phyloP scores from a whole-genome alignment of 108 stramenopile species.

The Cyclotella choctawhatcheeana region DNA sequence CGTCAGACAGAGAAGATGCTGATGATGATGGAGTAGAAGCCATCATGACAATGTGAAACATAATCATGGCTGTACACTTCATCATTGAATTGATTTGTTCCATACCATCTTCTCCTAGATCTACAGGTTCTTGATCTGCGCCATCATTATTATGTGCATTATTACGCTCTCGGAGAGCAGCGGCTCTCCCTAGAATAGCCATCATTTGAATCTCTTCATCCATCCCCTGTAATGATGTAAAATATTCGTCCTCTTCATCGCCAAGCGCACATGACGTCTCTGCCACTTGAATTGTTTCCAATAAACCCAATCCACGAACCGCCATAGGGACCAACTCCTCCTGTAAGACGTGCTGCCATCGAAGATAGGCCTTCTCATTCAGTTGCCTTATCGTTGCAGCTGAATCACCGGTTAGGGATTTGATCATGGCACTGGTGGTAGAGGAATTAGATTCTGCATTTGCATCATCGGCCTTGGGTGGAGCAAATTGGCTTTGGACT shows the following conservation, averaged over 20 bases:
- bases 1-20: neutral
- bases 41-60: slow-evolving; percentile 51
- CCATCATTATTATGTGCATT: neutral
- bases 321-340: slow-evolving; percentile 42
- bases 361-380: slow-evolving; percentile 40
- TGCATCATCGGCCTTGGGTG: neutral
- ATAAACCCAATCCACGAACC: slow-evolving; percentile 36
- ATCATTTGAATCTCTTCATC: slow-evolving; percentile 55
- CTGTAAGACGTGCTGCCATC: slow-evolving; percentile 48
- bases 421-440: too few relatives aligned
- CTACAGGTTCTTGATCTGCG: neutral
- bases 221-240: slow-evolving; percentile 44
- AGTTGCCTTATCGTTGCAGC: slow-evolving; percentile 2
- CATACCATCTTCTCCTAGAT: slow-evolving; percentile 25
- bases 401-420: neutral
- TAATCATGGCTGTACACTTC: slow-evolving; percentile 49
- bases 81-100: slow-evolving; percentile 51
- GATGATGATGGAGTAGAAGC: slow-evolving; percentile 27
- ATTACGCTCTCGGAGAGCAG: slow-evolving; percentile 17
- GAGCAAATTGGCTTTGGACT: slow-evolving; percentile 44
- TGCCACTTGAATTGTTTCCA: slow-evolving; percentile 9
- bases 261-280: neutral
- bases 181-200: slow-evolving; percentile 49
- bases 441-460: slow-evolving; percentile 13
- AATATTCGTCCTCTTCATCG: slow-evolving; percentile 48